Base-by-base conservation (phyloP, 805 yeast genomes). In the Scheffersomyces stipitis region DNA sequence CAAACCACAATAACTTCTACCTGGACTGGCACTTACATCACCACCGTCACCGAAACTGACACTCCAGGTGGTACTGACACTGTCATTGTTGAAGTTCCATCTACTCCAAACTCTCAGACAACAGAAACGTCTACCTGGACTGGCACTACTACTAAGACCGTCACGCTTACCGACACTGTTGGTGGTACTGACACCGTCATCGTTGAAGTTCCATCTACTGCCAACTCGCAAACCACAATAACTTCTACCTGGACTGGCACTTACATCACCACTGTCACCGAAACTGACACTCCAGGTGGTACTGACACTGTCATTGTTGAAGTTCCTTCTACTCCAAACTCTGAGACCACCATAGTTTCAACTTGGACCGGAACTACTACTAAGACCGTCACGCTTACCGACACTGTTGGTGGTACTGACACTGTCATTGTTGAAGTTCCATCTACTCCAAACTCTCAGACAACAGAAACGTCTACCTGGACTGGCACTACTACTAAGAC, bases 351-450 rank as follows among this genome's bases (percentile, higher is more conserved):
- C 24, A 10, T 20, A 7, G 10, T 10, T 10, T 20, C 24, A 7
- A 35, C 22, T 17, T 36, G 18, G 47, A 43, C 26, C 15, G 38
- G 16, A 15, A 30, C 12, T 41, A 41, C 5, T 20, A 31, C 41
- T n/a, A 12, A 15, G 8, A 29, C 42, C 10, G 33, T 35, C 9
- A 42, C 46, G 26, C 9, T 22, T 1, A 38, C 36, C 8, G 26
- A 36, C 8, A 28, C 18, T 13, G 26, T 12, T 9, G 49, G 47
- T 10, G 40, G 36, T 16, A 44, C 31, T 18, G 45, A 30, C 15
- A 42, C 53, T 4, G 46, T 48, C 3, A 23, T 41, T 5, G 38
- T 50, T 12, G 44, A 42, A 13, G 36, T 44, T 20, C 54, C 54
- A 5, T 18, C 30, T 8, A 26, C 35, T 29, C 34, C 56, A 51